Evolutionary conservation across 176 grass and related monocot genomes (phyloP).

Genomic region (Cenchrus americanus): DNA sequence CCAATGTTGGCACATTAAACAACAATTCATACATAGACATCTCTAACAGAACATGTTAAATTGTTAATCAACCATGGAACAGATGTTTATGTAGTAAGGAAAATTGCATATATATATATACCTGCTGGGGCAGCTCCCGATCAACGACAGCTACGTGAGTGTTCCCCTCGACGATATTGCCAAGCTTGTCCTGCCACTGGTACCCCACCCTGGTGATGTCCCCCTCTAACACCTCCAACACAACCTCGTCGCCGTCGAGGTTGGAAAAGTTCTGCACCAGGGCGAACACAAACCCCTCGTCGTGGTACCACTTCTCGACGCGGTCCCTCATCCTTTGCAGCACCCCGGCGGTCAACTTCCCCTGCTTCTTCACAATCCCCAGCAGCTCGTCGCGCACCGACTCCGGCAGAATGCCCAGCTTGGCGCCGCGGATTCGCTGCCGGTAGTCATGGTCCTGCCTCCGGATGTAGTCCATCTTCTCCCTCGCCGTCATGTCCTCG

Average conservation of each 20-base stretch:
- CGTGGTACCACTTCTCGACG: constrained; percentile 89
- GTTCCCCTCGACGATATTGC: constrained; percentile 79
- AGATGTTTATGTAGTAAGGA: background rate
- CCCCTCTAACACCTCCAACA: constrained; percentile 82
- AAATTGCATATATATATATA: constrained; percentile 15
- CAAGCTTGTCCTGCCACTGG: constrained; percentile 88
- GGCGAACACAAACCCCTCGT: constrained; percentile 83
- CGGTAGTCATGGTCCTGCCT: constrained; percentile 84
- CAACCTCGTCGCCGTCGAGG: constrained; percentile 74
- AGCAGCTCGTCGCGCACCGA: constrained; percentile 66
- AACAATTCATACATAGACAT: background rate
- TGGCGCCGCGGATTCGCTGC: constrained; percentile 60
- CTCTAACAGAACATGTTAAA: background rate
- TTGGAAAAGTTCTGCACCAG: constrained; percentile 84
- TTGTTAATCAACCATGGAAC: background rate
- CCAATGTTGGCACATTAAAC: background rate
- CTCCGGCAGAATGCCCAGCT: constrained; percentile 61
- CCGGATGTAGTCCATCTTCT: constrained; percentile 85
- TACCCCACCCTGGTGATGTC: constrained; percentile 79
- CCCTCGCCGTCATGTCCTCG: constrained; percentile 86
- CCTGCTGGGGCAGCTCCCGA: constrained; percentile 79
- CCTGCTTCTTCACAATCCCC: constrained; percentile 64
- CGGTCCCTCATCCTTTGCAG: constrained; percentile 79
- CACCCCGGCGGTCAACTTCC: constrained; percentile 71
- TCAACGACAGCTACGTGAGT: constrained; percentile 67